These are phyloP conservation scores for Omphalotus guepiniiformis DNA, from an alignment of 768 basidiomycete species.

Conservation along the genomic window DNA sequence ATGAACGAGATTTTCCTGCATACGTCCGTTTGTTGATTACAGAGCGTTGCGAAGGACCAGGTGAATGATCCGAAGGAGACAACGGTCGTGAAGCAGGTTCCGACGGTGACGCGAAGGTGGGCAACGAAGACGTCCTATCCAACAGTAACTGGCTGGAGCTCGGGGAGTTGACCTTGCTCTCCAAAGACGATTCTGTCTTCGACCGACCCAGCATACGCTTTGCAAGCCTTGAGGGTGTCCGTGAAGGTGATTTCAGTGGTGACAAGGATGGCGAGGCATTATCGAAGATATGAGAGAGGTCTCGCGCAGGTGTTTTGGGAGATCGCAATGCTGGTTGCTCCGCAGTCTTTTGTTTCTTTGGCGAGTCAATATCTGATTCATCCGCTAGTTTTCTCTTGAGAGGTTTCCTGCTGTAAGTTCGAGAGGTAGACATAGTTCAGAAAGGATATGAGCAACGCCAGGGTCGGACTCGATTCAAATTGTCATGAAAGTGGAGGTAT, in stretches of 20 bases:
- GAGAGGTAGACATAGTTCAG: slow-evolving; percentile 12
- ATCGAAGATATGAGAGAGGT: slow-evolving; percentile 45
- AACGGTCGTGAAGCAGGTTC: slow-evolving; percentile 16
- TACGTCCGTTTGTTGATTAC: slow-evolving; percentile 55
- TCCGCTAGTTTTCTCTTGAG: slow-evolving; percentile 21
- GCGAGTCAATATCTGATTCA: slow-evolving; percentile 8
- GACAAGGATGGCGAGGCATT: slow-evolving; percentile 23
- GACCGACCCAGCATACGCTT: slow-evolving; percentile 73
- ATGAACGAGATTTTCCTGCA: slow-evolving; percentile 75
- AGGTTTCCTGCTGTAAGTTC: slow-evolving; percentile 34
- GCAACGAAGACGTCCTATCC: slow-evolving; percentile 16
- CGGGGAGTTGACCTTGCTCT: slow-evolving; percentile 21
- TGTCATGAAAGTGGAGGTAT: too few relatives aligned
- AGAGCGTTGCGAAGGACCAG: slow-evolving; percentile 15
- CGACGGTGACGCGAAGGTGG: slow-evolving; percentile 15
- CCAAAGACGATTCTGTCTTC: slow-evolving; percentile 55
- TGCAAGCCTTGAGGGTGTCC: slow-evolving; percentile 45
- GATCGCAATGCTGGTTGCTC: slow-evolving; percentile 7
- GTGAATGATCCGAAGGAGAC: slow-evolving; percentile 17
- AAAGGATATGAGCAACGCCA: too few relatives aligned
- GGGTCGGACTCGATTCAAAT: too few relatives aligned
- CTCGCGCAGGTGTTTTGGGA: slow-evolving; percentile 29
- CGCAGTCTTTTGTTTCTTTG: slow-evolving; percentile 11
- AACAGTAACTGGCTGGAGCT: slow-evolving; percentile 11
- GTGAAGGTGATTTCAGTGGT: slow-evolving; percentile 19